Percentiles rank a stretch among this genome's conserved stretches.
phyloP scores from a whole-genome alignment of 2,329 filamentous ascomycete genomes.

The Colletotrichum lentis region DNA sequence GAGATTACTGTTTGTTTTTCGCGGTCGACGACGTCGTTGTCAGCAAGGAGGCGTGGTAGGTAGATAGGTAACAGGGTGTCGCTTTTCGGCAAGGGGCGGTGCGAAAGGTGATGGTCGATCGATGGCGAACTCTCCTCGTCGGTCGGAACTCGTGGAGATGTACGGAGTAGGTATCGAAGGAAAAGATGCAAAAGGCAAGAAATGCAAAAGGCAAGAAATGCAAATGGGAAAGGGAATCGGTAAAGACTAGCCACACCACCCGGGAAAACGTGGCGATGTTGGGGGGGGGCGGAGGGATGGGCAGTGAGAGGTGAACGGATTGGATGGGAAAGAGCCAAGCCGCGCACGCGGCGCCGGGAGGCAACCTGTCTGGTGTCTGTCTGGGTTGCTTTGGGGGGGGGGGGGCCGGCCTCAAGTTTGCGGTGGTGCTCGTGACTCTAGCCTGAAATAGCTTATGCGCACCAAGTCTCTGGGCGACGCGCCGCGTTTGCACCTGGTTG shows the following conservation, averaged over 20 bases:
- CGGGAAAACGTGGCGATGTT: slow-evolving; percentile 29
- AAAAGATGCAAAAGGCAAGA: background rate
- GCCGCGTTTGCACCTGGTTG: slow-evolving; percentile 15
- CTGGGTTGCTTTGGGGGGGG: slow-evolving; percentile 11
- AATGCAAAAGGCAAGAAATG: background rate
- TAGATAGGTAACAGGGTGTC: background rate
- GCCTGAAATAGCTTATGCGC: slow-evolving; percentile 31
- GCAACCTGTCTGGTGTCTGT: slow-evolving; percentile 13
- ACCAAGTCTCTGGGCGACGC: slow-evolving; percentile 32
- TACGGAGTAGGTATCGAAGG: background rate
- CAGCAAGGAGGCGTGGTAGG: no score
- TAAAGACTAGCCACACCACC: slow-evolving; percentile 16
- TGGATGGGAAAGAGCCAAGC: slow-evolving; percentile 33
- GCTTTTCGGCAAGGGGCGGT: background rate
- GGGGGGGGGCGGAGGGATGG: slow-evolving; percentile 5
- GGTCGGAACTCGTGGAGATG: background rate
- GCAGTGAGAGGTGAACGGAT: slow-evolving; percentile 15
- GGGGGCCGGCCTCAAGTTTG: slow-evolving; percentile 25
- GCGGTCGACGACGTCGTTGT: background rate
- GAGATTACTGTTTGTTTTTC: background rate
- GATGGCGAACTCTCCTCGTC: background rate
- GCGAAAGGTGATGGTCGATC: background rate
- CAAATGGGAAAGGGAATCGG: background rate
- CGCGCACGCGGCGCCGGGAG: slow-evolving; percentile 19
- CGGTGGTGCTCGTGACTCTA: slow-evolving; percentile 37